These are phyloP conservation scores for Lentinula lateritia DNA, from an alignment of 768 basidiomycete species.

Conservation along the genomic window DNA sequence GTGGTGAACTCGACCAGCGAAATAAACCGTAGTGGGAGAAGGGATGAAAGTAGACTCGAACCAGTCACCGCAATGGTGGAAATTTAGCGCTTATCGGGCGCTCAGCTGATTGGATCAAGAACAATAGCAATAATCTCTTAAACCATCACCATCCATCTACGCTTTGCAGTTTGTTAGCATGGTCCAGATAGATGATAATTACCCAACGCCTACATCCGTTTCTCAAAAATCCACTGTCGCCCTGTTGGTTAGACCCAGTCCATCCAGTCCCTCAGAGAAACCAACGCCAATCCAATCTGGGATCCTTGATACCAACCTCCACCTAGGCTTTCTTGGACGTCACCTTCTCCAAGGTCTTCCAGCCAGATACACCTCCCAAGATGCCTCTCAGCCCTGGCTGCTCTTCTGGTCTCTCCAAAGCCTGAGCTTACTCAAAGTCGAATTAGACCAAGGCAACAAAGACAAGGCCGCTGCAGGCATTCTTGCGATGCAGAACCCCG, in stretches of 20 bases:
- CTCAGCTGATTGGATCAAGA: too few species aligned
- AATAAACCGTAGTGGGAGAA: not conserved
- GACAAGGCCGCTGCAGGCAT: slow-evolving; percentile 83
- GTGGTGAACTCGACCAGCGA: not conserved
- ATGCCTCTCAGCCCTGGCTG: slow-evolving; percentile 94
- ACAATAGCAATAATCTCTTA: not conserved
- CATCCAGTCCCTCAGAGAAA: slow-evolving; percentile 18
- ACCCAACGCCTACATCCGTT: slow-evolving; percentile 57
- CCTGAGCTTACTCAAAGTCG: slow-evolving; percentile 74
- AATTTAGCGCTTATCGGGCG: too few species aligned
- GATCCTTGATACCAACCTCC: slow-evolving; percentile 52
- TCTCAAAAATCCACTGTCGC: slow-evolving; percentile 64
- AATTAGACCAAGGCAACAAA: slow-evolving; percentile 70
- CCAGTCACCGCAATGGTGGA: too few species aligned
- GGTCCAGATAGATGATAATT: slow-evolving; percentile 38
- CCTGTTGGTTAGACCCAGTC: slow-evolving; percentile 50
- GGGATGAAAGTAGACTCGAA: too few species aligned
- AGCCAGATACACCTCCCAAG: slow-evolving; percentile 71
- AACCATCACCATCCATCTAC: not conserved
- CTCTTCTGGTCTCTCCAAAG: slow-evolving; percentile 90
- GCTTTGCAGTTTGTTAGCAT: not conserved
- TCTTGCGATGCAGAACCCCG: slow-evolving; percentile 68
- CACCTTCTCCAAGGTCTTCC: slow-evolving; percentile 80
- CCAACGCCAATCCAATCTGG: slow-evolving; percentile 16
- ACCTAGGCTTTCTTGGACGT: slow-evolving; percentile 71